phyloP scores from a whole-genome alignment of 2,329 filamentous ascomycete genomes.

The Fusarium duplospermum region DNA sequence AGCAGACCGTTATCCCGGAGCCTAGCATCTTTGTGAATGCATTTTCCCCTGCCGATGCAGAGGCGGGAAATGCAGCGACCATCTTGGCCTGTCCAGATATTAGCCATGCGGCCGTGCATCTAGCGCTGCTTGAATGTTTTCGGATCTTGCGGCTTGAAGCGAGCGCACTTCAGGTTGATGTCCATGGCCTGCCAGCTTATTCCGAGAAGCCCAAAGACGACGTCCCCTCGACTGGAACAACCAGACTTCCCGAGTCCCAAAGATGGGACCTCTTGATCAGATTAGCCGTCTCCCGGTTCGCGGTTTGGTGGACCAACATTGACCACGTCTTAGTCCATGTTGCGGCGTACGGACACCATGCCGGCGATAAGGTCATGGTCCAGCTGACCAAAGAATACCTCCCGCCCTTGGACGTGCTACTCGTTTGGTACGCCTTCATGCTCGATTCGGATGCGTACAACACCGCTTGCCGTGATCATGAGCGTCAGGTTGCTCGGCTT shows the following conservation, averaged over 20 bases:
- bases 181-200: slow-evolving; percentile 14
- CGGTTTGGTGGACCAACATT: slow-evolving; percentile 29
- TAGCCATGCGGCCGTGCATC: slow-evolving; percentile 27
- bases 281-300: slow-evolving; percentile 21
- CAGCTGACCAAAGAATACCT: slow-evolving; percentile 27
- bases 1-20: slow-evolving; percentile 15
- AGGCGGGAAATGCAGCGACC: not conserved
- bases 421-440: slow-evolving; percentile 29
- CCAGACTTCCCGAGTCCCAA: slow-evolving; percentile 7
- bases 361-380: slow-evolving; percentile 13
- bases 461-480: slow-evolving; percentile 11
- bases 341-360: slow-evolving; percentile 18
- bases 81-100: slow-evolving; percentile 10
- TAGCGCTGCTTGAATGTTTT: slow-evolving; percentile 28
- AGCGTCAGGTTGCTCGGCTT: not conserved
- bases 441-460: slow-evolving; percentile 6
- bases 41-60: not conserved
- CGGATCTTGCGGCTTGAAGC: slow-evolving; percentile 14
- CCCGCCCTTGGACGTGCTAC: slow-evolving; percentile 20
- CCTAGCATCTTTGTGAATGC: slow-evolving; percentile 18
- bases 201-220: not conserved
- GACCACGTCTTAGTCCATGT: slow-evolving; percentile 18
- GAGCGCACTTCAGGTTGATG: slow-evolving; percentile 5
- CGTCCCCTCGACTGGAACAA: not conserved
- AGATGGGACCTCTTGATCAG: slow-evolving; percentile 30